Percentiles rank a stretch among this genome's conserved stretches.
Evolutionary conservation across 1,284 basidiomycete species (phyloP).

Genomic region (Cystobasidium pallidum): DNA sequence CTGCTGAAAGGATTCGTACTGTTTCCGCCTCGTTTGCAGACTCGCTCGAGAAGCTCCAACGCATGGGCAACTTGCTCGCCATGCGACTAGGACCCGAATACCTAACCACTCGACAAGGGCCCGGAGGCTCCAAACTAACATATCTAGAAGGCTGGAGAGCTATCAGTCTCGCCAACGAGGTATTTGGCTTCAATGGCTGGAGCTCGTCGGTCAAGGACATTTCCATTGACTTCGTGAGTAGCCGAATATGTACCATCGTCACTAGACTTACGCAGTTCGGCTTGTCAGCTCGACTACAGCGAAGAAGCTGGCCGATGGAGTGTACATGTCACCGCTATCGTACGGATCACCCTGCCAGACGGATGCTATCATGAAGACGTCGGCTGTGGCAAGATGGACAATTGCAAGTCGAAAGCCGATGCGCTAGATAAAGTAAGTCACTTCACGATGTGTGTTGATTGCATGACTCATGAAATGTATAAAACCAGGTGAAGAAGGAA

Average conservation of each 20-base stretch:
- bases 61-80: slow-evolving; percentile 78
- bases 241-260: not conserved
- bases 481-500: slow-evolving; percentile 96
- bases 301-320: slow-evolving; percentile 69
- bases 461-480: too few relatives aligned
- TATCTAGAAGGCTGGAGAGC: slow-evolving; percentile 98
- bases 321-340: slow-evolving; percentile 80
- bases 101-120: slow-evolving; percentile 84
- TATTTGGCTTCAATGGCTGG: slow-evolving; percentile 99
- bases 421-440: slow-evolving; percentile 83
- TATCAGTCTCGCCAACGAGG: slow-evolving; percentile 94
- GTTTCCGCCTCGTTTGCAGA: not conserved
- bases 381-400: slow-evolving; percentile 86
- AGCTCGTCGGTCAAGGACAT: slow-evolving; percentile 79
- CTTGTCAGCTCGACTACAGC: slow-evolving; percentile 65
- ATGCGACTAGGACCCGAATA: slow-evolving; percentile 92
- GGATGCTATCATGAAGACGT: slow-evolving; percentile 91
- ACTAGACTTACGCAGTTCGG: not conserved
- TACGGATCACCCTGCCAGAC: slow-evolving; percentile 83
- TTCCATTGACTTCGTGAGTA: slow-evolving; percentile 66
- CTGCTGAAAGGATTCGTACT: not conserved
- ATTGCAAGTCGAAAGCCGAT: slow-evolving; percentile 77
- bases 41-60: slow-evolving; percentile 62
- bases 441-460: too few relatives aligned
- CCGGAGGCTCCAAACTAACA: slow-evolving; percentile 79